These are phyloP conservation scores for Basidiobolus meristosporus DNA, from an alignment of 371 early-diverging fungal genomes.

Conservation along the genomic window DNA sequence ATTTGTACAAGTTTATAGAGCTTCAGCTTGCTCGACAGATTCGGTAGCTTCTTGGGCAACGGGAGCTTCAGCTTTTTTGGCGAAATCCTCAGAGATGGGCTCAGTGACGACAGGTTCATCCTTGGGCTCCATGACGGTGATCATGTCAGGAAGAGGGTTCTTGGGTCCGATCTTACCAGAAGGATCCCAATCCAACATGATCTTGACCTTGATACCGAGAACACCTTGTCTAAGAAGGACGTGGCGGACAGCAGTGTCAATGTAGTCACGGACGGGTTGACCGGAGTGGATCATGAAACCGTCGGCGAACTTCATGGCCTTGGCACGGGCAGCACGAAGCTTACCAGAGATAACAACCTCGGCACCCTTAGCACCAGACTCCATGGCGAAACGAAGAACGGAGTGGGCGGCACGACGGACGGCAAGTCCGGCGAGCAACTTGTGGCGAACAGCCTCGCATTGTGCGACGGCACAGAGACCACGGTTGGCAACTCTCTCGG, in stretches of 20 bases:
- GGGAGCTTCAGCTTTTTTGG: slow-evolving; percentile 25
- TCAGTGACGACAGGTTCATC: slow-evolving; percentile 52
- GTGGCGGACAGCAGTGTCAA: slow-evolving; percentile 95
- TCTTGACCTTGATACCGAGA: slow-evolving; percentile 99
- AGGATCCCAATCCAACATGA: slow-evolving; percentile 97
- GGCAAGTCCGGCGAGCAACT: slow-evolving; percentile 92
- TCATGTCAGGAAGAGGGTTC: slow-evolving; percentile 91
- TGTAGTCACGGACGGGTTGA: slow-evolving; percentile 93
- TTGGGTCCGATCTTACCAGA: slow-evolving; percentile 92
- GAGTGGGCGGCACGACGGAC: slow-evolving; percentile 97
- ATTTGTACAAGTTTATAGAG: slow-evolving; percentile 6
- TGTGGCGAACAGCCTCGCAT: slow-evolving; percentile 96
- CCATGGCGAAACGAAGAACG: slow-evolving; percentile 98
- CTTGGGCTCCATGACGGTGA: slow-evolving; percentile 91
- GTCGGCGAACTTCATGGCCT: slow-evolving; percentile 99
- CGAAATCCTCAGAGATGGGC: slow-evolving; percentile 58
- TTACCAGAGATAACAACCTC: slow-evolving; percentile 99
- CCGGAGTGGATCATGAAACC: slow-evolving; percentile 99
- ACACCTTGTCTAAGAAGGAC: slow-evolving; percentile 99
- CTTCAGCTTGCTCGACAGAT: slow-evolving; percentile 8
- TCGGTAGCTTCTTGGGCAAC: slow-evolving; percentile 15
- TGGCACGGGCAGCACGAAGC: slow-evolving; percentile 99
- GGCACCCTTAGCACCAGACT: slow-evolving; percentile 99
- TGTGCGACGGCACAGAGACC: slow-evolving; percentile 99
- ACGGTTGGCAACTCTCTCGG: slow-evolving; percentile 96